phyloP scores from a whole-genome alignment of 495 filamentous ascomycete genomes.

The Cairneyella variabilis region DNA sequence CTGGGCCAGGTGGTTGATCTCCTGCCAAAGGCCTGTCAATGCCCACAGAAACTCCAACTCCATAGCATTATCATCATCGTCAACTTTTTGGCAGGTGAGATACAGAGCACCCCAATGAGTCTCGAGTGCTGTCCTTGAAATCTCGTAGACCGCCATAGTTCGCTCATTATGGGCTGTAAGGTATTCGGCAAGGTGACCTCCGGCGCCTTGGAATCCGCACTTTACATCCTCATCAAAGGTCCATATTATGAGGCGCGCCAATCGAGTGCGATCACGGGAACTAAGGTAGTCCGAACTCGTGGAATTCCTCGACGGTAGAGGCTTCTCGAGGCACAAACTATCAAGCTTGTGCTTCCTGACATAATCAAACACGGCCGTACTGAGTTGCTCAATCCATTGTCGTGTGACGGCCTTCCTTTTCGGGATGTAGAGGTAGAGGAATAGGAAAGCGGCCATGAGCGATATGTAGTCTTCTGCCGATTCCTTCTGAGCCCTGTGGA shows the following conservation, averaged over 20 bases:
- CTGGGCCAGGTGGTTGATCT: constrained; percentile 6
- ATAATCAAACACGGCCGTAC: not conserved
- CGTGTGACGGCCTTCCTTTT: not conserved
- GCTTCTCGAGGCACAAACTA: not conserved
- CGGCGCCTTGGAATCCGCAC: constrained; percentile 24
- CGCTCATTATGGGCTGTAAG: constrained; percentile 10
- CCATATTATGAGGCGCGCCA: constrained; percentile 28
- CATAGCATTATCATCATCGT: constrained; percentile 43
- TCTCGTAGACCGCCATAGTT: constrained; percentile 21
- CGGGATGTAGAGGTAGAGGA: constrained; percentile 9
- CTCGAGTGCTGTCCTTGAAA: constrained; percentile 17
- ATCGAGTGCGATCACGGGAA: constrained; percentile 1
- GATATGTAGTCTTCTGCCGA: constrained; percentile 1
- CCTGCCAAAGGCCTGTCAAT: constrained; percentile 12
- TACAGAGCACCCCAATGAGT: constrained; percentile 39
- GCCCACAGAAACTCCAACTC: constrained; percentile 12
- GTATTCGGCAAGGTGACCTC: constrained; percentile 25
- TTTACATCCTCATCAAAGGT: constrained; percentile 29
- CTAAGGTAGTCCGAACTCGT: not conserved
- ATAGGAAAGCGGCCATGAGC: constrained; percentile 4
- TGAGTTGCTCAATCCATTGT: constrained; percentile 2
- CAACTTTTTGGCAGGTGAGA: constrained; percentile 41
- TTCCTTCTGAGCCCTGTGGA: not conserved
- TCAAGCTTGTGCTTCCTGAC: constrained; percentile 1
- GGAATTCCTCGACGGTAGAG: not conserved